phyloP scores from a whole-genome alignment of 441 rosid genomes.

The Theobroma grandiflorum region DNA sequence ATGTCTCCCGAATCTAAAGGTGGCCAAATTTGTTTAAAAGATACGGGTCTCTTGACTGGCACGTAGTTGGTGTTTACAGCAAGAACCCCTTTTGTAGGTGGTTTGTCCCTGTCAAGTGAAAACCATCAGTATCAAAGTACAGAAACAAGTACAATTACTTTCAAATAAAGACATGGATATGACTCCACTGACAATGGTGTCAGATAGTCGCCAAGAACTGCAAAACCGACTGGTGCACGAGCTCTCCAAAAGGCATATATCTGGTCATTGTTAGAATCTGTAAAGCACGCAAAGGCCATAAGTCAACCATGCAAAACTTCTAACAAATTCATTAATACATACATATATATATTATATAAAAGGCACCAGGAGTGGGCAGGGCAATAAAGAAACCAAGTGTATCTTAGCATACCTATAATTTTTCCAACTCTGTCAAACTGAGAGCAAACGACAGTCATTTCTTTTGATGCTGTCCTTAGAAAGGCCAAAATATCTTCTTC shows the following conservation, averaged over 20 bases:
- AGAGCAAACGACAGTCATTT: conserved; percentile 84
- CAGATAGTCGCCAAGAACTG: conserved; percentile 92
- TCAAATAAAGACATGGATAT: conserved; percentile 20
- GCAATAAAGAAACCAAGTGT: too few species aligned
- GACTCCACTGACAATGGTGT: conserved; percentile 79
- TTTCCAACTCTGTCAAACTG: conserved; percentile 95
- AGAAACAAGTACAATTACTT: conserved; percentile 22
- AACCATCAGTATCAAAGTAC: conserved; percentile 31
- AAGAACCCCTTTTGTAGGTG: conserved; percentile 94
- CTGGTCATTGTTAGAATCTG: conserved; percentile 76
- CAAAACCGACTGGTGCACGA: conserved; percentile 95
- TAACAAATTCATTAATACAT: not conserved
- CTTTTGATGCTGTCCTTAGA: conserved; percentile 88
- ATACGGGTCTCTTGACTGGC: conserved; percentile 83
- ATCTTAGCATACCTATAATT: conserved; percentile 62
- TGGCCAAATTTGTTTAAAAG: conserved; percentile 86
- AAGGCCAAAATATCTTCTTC: conserved; percentile 94
- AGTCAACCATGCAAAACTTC: conserved; percentile 35
- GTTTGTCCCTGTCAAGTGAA: conserved; percentile 84
- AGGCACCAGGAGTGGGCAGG: too few species aligned
- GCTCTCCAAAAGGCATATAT: conserved; percentile 93
- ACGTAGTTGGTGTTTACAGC: conserved; percentile 84
- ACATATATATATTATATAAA: too few species aligned
- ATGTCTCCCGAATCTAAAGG: conserved; percentile 46
- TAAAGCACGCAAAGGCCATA: conserved; percentile 34